Evolutionary conservation across 2,329 filamentous ascomycete species (phyloP).

Genomic region (Elsinoe fawcettii): DNA sequence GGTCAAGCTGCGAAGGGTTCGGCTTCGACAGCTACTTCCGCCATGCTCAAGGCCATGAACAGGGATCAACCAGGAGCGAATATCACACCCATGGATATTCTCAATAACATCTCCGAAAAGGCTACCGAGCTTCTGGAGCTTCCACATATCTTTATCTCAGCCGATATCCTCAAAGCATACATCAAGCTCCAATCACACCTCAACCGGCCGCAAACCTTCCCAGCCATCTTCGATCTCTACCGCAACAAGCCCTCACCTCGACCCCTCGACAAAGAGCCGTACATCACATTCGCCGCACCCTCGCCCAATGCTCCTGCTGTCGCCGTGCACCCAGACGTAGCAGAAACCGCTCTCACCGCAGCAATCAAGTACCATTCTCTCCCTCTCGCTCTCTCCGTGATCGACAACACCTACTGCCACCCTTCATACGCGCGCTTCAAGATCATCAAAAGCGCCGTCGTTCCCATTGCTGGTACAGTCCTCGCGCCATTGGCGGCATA

Average conservation of each 20-base stretch:
- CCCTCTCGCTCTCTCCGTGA: slow-evolving; percentile 65
- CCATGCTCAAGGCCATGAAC: slow-evolving; percentile 44
- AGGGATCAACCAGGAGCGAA: slow-evolving; percentile 27
- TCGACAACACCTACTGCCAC: slow-evolving; percentile 61
- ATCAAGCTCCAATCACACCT: slow-evolving; percentile 68
- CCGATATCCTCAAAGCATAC: slow-evolving; percentile 63
- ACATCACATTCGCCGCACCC: slow-evolving; percentile 50
- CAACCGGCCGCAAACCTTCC: slow-evolving; percentile 65
- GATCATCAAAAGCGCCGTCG: slow-evolving; percentile 54
- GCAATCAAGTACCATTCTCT: slow-evolving; percentile 76
- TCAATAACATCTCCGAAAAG: slow-evolving; percentile 42
- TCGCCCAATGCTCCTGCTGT: slow-evolving; percentile 56
- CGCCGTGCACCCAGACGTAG: slow-evolving; percentile 63
- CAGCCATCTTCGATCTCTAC: slow-evolving; percentile 72
- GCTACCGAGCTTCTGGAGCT: slow-evolving; percentile 66
- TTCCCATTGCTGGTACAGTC: slow-evolving; percentile 51
- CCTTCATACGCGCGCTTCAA: slow-evolving; percentile 61
- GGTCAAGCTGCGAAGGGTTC: background rate
- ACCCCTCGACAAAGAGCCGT: slow-evolving; percentile 39
- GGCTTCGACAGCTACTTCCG: slow-evolving; percentile 40
- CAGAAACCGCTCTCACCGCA: slow-evolving; percentile 65
- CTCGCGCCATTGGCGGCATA: slow-evolving; percentile 62
- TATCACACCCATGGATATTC: slow-evolving; percentile 29
- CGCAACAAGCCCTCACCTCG: slow-evolving; percentile 70
- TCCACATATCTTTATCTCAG: slow-evolving; percentile 71